phyloP scores from a whole-genome alignment of 768 basidiomycete species.

The Saitozyma sp. region DNA sequence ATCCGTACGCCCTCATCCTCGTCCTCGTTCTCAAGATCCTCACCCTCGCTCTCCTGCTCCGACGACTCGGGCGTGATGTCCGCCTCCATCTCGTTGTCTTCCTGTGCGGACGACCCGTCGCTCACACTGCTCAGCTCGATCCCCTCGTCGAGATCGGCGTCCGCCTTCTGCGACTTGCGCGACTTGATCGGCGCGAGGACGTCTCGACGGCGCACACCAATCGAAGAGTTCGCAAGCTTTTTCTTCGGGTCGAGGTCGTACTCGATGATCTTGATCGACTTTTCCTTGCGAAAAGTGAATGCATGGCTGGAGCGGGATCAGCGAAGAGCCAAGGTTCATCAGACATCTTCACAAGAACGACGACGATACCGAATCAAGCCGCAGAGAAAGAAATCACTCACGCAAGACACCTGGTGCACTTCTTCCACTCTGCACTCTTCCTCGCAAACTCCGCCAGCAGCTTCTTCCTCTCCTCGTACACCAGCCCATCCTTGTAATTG shows the following conservation, averaged over 20 bases:
- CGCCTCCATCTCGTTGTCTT: conserved; percentile 48
- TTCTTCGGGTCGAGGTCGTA: conserved; percentile 81
- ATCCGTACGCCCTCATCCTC: conserved; percentile 54
- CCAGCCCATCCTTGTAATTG: conserved; percentile 81
- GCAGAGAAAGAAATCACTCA: conserved; percentile 55
- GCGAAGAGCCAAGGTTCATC: no score
- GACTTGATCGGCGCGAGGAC: conserved; percentile 54
- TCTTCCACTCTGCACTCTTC: conserved; percentile 54
- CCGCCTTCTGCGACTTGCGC: conserved; percentile 7
- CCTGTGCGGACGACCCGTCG: conserved; percentile 30
- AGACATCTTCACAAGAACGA: background rate
- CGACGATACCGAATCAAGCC: background rate
- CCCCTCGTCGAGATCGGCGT: conserved; percentile 51
- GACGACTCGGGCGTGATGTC: conserved; percentile 21
- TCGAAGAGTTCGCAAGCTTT: conserved; percentile 62
- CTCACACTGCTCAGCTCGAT: conserved; percentile 52
- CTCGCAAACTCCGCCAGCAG: conserved; percentile 79
- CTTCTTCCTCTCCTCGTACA: conserved; percentile 82
- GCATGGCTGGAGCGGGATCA: conserved; percentile 58
- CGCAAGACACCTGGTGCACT: conserved; percentile 78
- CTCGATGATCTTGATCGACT: conserved; percentile 89
- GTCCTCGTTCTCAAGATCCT: conserved; percentile 60
- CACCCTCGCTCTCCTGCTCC: conserved; percentile 54
- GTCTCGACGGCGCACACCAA: conserved; percentile 68
- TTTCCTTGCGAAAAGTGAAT: conserved; percentile 91